Evolutionary conservation across 768 basidiomycete species (phyloP).

Genomic region (Cubamyces sp.): DNA sequence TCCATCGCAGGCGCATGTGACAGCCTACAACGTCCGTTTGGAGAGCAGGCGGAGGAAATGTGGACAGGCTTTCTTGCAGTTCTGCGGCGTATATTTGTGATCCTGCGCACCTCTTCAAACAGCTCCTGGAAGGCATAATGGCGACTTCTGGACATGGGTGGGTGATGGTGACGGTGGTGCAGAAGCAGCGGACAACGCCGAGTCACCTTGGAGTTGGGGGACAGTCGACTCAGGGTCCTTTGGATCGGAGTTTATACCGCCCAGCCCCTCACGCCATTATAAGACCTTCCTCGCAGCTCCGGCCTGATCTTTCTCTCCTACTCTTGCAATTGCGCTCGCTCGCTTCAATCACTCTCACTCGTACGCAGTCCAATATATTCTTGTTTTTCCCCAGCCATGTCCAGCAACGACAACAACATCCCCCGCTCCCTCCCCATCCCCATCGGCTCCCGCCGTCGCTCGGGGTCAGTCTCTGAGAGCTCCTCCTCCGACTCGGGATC

Average conservation of each 20-base stretch:
- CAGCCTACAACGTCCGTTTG: background rate
- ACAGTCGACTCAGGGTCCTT: slow-evolving; percentile 19
- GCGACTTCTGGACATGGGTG: background rate
- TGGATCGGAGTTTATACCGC: slow-evolving; percentile 23
- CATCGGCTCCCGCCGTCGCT: slow-evolving; percentile 59
- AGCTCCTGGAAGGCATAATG: background rate
- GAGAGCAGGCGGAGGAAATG: background rate
- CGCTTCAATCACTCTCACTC: slow-evolving; percentile 5
- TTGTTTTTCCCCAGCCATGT: slow-evolving; percentile 20
- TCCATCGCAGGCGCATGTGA: slow-evolving; percentile 5
- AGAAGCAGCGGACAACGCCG: slow-evolving; percentile 17
- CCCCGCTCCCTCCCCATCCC: slow-evolving; percentile 71
- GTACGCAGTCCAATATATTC: slow-evolving; percentile 1
- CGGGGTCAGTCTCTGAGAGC: slow-evolving; percentile 56
- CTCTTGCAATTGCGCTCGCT: background rate
- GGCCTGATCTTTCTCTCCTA: slow-evolving; percentile 7
- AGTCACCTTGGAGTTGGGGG: slow-evolving; percentile 15
- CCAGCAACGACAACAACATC: slow-evolving; percentile 33
- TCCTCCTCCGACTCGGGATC: slow-evolving; percentile 27
- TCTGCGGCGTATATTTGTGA: background rate
- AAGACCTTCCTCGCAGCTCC: slow-evolving; percentile 6
- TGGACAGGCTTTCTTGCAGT: background rate
- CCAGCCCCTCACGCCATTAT: slow-evolving; percentile 12
- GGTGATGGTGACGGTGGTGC: slow-evolving; percentile 11
- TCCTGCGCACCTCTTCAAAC: background rate